Conservation (phyloP, 345 rosid genomes). For the Firmiana major region DNA sequence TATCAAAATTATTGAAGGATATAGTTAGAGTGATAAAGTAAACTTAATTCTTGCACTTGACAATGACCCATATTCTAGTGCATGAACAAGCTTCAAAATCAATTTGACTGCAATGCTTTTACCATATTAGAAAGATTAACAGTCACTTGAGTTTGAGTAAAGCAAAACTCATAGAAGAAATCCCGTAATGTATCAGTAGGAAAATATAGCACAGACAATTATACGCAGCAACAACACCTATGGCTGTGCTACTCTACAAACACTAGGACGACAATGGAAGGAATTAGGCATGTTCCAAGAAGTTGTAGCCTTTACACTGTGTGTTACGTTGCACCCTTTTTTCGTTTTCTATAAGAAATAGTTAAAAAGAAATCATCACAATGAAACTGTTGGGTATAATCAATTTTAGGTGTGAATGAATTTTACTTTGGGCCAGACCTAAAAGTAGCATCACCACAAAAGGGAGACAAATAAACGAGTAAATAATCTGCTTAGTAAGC, state of each 20-base stretch:
- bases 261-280: neutral
- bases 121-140: neutral
- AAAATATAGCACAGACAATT: neutral
- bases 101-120: neutral
- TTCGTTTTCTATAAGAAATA: neutral
- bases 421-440: slow-evolving; percentile 12
- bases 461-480: neutral
- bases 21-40: too few species aligned
- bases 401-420: too few species aligned
- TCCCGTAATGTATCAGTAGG: neutral
- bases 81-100: neutral
- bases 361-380: neutral
- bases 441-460: slow-evolving; percentile 7
- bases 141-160: neutral
- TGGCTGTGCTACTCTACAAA: neutral
- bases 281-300: neutral
- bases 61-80: neutral
- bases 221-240: neutral
- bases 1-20: too few species aligned
- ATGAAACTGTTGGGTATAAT: too few species aligned
- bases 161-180: neutral
- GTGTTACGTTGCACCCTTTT: neutral
- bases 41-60: too few species aligned
- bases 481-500: slow-evolving; percentile 2
- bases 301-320: neutral